Conservation (phyloP, 2,329 filamentous ascomycete genomes). For the Stagonosporopsis cucurbitacearum region DNA sequence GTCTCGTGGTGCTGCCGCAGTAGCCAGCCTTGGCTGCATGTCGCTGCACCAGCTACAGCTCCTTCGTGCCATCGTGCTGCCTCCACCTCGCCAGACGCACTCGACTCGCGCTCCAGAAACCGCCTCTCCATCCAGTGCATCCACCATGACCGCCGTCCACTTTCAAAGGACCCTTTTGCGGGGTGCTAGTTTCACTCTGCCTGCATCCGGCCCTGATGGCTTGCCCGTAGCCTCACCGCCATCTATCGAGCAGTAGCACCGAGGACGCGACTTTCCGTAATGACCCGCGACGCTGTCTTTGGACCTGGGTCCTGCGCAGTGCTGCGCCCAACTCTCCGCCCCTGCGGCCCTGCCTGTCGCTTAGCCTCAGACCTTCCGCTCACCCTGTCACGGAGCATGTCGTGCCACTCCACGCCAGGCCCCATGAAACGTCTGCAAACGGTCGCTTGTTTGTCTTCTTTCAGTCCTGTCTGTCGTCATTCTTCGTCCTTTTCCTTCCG, state of each 20-base stretch:
- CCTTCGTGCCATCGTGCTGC: background rate
- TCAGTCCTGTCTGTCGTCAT: constrained; percentile 8
- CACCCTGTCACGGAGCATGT: constrained; percentile 9
- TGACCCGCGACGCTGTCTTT: constrained; percentile 5
- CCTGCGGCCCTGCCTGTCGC: constrained; percentile 3
- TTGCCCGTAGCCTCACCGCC: constrained; percentile 8
- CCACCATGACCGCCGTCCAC: background rate
- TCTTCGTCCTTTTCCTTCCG: constrained; percentile 15
- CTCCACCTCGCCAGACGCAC: background rate
- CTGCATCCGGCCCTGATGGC: constrained; percentile 6
- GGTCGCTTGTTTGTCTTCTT: constrained; percentile 17
- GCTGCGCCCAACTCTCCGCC: background rate
- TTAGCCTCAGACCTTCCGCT: constrained; percentile 10
- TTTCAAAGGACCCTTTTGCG: constrained; percentile 11
- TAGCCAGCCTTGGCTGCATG: constrained; percentile 12
- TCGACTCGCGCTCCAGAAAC: constrained; percentile 5
- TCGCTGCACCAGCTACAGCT: background rate
- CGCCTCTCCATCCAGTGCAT: too few species aligned
- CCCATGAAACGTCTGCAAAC: constrained; percentile 14
- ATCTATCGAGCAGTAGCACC: constrained; percentile 12
- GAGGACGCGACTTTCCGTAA: background rate
- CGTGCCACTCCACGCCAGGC: constrained; percentile 9
- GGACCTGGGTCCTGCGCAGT: too few species aligned
- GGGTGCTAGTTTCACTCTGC: constrained; percentile 11
- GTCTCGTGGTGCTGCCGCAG: constrained; percentile 8